Conservation (phyloP, 345 rosid species). For the Syzygium oleosum region DNA sequence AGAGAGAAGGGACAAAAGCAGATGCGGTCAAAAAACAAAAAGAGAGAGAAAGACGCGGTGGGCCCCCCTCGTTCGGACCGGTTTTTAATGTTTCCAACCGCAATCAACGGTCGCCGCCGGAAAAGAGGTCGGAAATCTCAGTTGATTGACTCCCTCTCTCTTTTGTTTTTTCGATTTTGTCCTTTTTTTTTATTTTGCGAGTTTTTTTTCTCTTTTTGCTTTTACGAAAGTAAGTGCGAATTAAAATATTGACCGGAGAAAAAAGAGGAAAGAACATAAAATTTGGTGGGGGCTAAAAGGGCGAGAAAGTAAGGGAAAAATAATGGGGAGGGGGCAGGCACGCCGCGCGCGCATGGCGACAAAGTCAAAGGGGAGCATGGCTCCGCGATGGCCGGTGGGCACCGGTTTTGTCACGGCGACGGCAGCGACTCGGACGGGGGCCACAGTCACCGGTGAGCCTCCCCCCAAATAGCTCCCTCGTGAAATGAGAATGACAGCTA, state of each 20-base stretch:
- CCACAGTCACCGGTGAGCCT: background rate
- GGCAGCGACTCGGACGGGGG: background rate
- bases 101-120: constrained; percentile 90
- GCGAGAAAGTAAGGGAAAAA: background rate
- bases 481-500: background rate
- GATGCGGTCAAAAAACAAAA: constrained; percentile 43
- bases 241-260: background rate
- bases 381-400: constrained; percentile 41
- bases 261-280: background rate
- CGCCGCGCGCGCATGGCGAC: background rate
- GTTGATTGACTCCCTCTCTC: background rate
- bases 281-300: background rate
- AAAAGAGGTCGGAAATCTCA: constrained; percentile 8
- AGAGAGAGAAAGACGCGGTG: background rate
- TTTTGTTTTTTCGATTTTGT: background rate
- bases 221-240: background rate
- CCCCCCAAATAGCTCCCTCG: background rate
- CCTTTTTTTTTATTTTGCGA: background rate
- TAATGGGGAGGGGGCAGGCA: background rate
- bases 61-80: constrained; percentile 36
- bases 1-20: constrained; percentile 15
- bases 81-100: constrained; percentile 69
- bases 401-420: constrained; percentile 57
- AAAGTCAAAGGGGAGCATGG: background rate
- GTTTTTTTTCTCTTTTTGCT: background rate